A percentile compares a stretch with the other conserved stretches of the same genome.
phyloP scores from a whole-genome alignment of 495 filamentous ascomycete genomes.

The Penicillium cinerascens region DNA sequence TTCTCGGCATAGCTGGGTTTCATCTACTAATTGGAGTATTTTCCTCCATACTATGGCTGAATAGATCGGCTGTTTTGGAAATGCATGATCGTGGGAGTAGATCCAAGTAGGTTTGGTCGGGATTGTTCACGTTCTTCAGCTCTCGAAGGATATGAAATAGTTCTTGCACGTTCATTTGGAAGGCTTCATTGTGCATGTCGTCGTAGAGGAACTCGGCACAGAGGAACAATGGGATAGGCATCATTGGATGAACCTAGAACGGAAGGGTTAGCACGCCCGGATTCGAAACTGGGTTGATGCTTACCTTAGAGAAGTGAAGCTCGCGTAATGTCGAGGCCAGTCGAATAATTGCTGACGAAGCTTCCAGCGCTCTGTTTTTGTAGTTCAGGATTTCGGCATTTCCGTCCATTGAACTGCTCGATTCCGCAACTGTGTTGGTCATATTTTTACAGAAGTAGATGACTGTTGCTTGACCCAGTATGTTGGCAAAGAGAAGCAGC shows the following conservation, averaged over 20 bases:
- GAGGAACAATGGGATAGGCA: slow-evolving; percentile 15
- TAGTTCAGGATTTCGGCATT: background rate
- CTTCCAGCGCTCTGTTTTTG: slow-evolving; percentile 5
- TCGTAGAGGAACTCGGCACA: slow-evolving; percentile 12
- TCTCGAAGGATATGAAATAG: slow-evolving; percentile 7
- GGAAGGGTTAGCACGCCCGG: background rate
- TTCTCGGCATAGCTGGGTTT: background rate
- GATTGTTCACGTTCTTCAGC: slow-evolving; percentile 22
- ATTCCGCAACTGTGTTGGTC: background rate
- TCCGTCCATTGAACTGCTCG: background rate
- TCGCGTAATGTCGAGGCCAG: slow-evolving; percentile 40
- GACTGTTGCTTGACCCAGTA: slow-evolving; percentile 41
- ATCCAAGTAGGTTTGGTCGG: slow-evolving; percentile 19
- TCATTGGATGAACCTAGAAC: slow-evolving; percentile 15
- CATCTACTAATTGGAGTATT: background rate
- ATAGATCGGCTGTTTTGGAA: slow-evolving; percentile 10
- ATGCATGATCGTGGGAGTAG: slow-evolving; percentile 16
- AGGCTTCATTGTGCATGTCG: slow-evolving; percentile 6
- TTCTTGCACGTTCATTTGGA: slow-evolving; percentile 5
- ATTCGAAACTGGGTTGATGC: background rate
- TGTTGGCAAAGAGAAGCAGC: slow-evolving; percentile 37
- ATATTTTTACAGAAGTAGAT: slow-evolving; percentile 36
- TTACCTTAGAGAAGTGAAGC: slow-evolving; percentile 39
- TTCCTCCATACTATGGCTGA: background rate
- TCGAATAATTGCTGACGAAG: slow-evolving; percentile 38